Evolutionary conservation across 345 rosid genomes (phyloP), one percentile per base, ranked within the genome.

Genomic region (Salix caprea): DNA sequence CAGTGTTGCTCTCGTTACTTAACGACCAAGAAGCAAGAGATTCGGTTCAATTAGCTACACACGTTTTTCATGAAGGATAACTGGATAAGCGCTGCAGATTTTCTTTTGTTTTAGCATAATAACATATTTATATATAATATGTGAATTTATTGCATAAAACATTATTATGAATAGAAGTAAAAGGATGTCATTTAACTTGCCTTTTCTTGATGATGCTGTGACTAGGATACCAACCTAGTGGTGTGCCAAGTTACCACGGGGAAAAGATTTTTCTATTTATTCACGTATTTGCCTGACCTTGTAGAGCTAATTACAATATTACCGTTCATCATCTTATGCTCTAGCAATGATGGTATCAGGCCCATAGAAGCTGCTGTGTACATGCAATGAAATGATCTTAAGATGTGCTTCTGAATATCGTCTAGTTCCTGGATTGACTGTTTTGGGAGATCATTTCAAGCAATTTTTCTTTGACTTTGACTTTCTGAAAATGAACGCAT

Each of bases 311-410:
- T 24, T 70, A 6, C 50, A 7, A 2, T 56, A 71, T 48, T 72
- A 50, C 11, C n/a, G 40, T 28, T 21, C 37, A 42, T 72, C 62
- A 56, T 50, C n/a, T 74, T 46, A 48, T 6, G 64, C 36, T 42
- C 30, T 28, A 32, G 2, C 69, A 19, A 64, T 83, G 71, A 74
- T 76, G 37, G 30, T 77, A 64, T 61, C 81, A 96, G 99, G 90
- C 94, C 96, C 46, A 91, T 89, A 67, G 94, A 95, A 85, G 99
- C 92, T 75, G 92, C 90, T 19, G 76, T 91, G 60, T 87, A 87
- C 87, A 79, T 84, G 91, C 96, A 86, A 79, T 76, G 92, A 68
- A 91, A 81, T n/a, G 88, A 89, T 81, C 92, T 93, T 40, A 93
- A 92, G 86, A 92, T 92, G 93, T 87, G 95, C 79, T 81, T 91